Percentiles rank a stretch among this genome's conserved stretches.
phyloP scores from a whole-genome alignment of 345 rosid species.

The Toxicodendron radicans region DNA sequence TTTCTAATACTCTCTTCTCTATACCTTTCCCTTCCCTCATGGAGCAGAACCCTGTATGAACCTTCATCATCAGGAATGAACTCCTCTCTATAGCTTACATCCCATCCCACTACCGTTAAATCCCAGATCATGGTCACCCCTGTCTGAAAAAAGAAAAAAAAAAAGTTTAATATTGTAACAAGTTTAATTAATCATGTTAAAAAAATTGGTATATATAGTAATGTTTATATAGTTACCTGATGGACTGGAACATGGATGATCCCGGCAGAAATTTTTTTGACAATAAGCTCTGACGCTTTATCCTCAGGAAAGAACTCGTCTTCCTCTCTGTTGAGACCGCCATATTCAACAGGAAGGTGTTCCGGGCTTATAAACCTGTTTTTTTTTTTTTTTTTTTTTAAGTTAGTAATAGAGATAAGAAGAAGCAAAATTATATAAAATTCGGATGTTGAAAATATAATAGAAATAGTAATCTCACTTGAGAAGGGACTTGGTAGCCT shows the following conservation, averaged over 20 bases:
- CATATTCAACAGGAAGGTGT: constrained; percentile 54
- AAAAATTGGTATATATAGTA: not conserved
- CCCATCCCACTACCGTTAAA: constrained; percentile 53
- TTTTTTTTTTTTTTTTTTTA: not conserved
- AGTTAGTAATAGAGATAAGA: not conserved
- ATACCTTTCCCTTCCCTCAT: constrained; percentile 36
- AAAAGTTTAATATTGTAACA: not conserved
- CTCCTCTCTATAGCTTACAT: constrained; percentile 49
- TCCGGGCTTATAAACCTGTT: constrained; percentile 49
- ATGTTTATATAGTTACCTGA: constrained; percentile 31
- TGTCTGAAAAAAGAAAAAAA: constrained; percentile 21
- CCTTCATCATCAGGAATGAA: constrained; percentile 69
- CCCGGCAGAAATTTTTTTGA: constrained; percentile 27
- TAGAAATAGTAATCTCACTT: constrained; percentile 38
- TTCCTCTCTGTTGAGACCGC: constrained; percentile 51
- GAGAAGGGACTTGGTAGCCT: constrained; percentile 50
- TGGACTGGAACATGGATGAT: constrained; percentile 41
- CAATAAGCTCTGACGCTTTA: constrained; percentile 33
- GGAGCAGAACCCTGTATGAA: constrained; percentile 45
- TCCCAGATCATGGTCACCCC: constrained; percentile 58
- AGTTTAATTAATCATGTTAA: not conserved
- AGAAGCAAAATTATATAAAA: not conserved
- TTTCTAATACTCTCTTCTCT: constrained; percentile 38
- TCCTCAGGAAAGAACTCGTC: constrained; percentile 48
- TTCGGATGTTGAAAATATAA: not conserved